These are phyloP conservation scores for Leccinum insolens DNA, from an alignment of 1,284 basidiomycete genomes.

Conservation along the genomic window DNA sequence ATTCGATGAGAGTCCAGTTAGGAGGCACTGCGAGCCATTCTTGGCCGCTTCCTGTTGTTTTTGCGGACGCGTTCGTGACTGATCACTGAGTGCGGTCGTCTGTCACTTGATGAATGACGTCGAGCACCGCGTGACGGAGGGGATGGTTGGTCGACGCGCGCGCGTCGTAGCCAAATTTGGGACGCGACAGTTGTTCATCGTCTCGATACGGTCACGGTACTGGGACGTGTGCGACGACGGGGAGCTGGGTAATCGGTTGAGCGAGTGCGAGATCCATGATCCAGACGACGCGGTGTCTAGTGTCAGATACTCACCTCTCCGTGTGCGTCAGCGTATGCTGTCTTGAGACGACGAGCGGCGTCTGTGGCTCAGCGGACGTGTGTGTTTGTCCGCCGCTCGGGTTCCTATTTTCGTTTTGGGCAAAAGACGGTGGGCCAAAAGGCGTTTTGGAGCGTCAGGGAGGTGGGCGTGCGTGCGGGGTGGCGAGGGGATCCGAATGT, in stretches of 20 bases:
- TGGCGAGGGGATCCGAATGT: no score
- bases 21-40: conserved; percentile 82
- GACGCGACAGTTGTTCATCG: conserved; percentile 34
- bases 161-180: conserved; percentile 72
- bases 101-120: conserved; percentile 70
- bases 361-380: no score
- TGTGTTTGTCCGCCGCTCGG: no score
- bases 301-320: no score
- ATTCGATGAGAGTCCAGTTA: conserved; percentile 86
- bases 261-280: neutral
- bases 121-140: conserved; percentile 81
- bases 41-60: conserved; percentile 21
- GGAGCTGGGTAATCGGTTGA: conserved; percentile 49
- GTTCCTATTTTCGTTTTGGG: no score
- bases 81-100: conserved; percentile 49
- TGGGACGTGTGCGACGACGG: conserved; percentile 78
- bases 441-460: no score
- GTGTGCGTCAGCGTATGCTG: no score
- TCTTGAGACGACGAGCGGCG: no score
- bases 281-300: neutral
- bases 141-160: conserved; percentile 71
- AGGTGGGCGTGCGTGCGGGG: no score
- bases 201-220: conserved; percentile 49
- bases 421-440: no score
- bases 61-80: neutral